phyloP scores from a whole-genome alignment of 2,329 filamentous ascomycete genomes.

The Balansia obtecta region DNA sequence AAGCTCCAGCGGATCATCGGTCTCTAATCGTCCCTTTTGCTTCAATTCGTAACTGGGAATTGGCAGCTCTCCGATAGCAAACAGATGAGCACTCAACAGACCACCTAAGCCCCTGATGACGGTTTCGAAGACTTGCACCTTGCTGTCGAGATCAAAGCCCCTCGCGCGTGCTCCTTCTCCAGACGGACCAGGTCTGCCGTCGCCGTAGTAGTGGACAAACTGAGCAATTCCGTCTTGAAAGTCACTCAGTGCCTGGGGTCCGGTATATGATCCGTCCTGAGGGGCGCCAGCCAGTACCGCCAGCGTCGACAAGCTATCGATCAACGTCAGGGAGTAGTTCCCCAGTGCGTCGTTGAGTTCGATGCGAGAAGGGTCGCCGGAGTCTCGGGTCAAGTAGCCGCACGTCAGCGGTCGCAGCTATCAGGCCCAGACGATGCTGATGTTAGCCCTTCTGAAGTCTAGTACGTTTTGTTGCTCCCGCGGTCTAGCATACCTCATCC shows the following conservation, averaged over 20 bases:
- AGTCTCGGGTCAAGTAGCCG: conserved; percentile 71
- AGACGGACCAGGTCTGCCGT: conserved; percentile 56
- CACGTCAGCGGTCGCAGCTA: conserved; percentile 79
- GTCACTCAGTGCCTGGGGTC: conserved; percentile 43
- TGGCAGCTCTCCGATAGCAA: conserved; percentile 80
- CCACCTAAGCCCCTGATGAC: conserved; percentile 90
- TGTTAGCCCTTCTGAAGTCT: conserved; percentile 2
- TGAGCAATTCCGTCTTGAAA: conserved; percentile 72
- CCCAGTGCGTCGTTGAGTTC: conserved; percentile 91
- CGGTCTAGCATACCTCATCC: conserved; percentile 51
- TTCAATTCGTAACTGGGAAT: conserved; percentile 63
- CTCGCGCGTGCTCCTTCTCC: conserved; percentile 61
- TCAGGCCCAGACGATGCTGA: background rate
- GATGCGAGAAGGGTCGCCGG: conserved; percentile 63
- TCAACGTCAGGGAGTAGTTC: conserved; percentile 91
- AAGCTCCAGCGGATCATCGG: conserved; percentile 32
- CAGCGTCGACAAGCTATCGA: conserved; percentile 89
- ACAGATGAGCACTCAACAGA: conserved; percentile 82
- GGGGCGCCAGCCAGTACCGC: conserved; percentile 78
- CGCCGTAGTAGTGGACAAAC: conserved; percentile 74
- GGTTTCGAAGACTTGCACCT: conserved; percentile 97
- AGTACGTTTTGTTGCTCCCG: too few species aligned
- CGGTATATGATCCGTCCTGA: conserved; percentile 22
- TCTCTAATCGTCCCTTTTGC: conserved; percentile 12
- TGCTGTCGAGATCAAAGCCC: conserved; percentile 92